A percentile compares a stretch with the other conserved stretches of the same genome.
These are phyloP conservation scores for Hypomontagnella submonticulosa DNA, from an alignment of 495 filamentous ascomycete species.

Conservation along the genomic window DNA sequence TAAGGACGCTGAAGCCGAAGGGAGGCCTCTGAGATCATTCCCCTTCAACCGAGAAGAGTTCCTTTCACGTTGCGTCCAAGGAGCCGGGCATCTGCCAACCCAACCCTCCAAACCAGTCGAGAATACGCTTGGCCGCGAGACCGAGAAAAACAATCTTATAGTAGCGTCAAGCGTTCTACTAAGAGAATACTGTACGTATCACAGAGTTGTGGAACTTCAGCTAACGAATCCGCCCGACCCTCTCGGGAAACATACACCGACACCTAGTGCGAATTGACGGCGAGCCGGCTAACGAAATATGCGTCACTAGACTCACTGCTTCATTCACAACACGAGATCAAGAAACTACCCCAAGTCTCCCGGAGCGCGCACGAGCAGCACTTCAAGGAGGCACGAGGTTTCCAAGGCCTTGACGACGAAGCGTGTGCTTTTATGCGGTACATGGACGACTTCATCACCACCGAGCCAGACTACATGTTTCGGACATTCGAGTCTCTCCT, in stretches of 20 bases:
- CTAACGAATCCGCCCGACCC: too few relatives aligned
- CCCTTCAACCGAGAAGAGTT: constrained; percentile 26
- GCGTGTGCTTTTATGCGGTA: constrained; percentile 32
- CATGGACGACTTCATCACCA: constrained; percentile 27
- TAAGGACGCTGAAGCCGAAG: constrained; percentile 6
- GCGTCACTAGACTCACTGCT: constrained; percentile 9
- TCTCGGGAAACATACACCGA: neutral
- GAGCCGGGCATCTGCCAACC: constrained; percentile 14
- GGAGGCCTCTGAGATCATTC: constrained; percentile 1
- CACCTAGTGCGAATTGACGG: neutral
- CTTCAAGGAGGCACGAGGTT: neutral
- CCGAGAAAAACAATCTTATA: constrained; percentile 23
- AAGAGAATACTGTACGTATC: constrained; percentile 21
- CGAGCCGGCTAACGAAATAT: neutral
- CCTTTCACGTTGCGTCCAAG: constrained; percentile 17
- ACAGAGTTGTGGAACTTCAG: neutral
- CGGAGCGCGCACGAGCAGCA: constrained; percentile 22
- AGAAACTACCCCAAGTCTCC: constrained; percentile 15
- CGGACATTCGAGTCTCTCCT: constrained; percentile 21
- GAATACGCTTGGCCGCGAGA: constrained; percentile 2
- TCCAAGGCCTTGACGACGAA: constrained; percentile 10
- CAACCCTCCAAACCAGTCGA: neutral
- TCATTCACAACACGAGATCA: constrained; percentile 1
- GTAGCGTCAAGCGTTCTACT: neutral
- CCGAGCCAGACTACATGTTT: constrained; percentile 17